phyloP scores from a whole-genome alignment of 352 stramenopile species.

The Globisporangium takayamanum region DNA sequence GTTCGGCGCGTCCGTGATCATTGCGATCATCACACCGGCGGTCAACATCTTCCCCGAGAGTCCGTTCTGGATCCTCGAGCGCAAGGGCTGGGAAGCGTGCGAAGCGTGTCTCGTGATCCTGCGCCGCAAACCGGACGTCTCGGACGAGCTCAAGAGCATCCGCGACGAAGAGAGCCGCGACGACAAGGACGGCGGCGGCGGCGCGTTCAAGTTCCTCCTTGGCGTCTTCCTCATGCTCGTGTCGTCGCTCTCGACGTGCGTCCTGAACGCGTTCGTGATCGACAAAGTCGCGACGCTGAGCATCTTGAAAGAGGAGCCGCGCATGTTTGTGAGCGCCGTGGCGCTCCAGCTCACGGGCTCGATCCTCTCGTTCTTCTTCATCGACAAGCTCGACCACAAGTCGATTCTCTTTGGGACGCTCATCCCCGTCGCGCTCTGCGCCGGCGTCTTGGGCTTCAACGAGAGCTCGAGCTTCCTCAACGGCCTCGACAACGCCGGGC shows the following conservation, averaged over 20 bases:
- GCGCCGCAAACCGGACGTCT: constrained; percentile 67
- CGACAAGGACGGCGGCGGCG: constrained; percentile 17
- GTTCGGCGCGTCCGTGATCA: constrained; percentile 68
- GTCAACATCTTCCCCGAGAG: constrained; percentile 85
- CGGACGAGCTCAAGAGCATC: constrained; percentile 68
- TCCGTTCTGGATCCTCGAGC: constrained; percentile 80
- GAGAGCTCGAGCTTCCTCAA: no score
- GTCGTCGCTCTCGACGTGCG: constrained; percentile 43
- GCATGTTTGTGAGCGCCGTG: constrained; percentile 75
- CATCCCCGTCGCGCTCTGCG: constrained; percentile 40
- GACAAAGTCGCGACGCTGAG: constrained; percentile 16
- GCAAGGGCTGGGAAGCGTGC: constrained; percentile 63
- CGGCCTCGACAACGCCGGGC: no score
- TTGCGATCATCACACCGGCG: constrained; percentile 71
- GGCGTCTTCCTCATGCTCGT: constrained; percentile 65
- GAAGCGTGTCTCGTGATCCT: constrained; percentile 68
- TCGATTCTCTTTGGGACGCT: constrained; percentile 69
- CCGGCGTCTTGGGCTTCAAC: constrained; percentile 53
- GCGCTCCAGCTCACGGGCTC: constrained; percentile 60
- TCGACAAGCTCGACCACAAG: constrained; percentile 71
- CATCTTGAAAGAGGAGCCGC: constrained; percentile 7
- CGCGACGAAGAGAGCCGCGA: constrained; percentile 57
- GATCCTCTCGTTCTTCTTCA: constrained; percentile 83
- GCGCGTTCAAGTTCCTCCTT: constrained; percentile 69
- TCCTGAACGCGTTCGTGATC: constrained; percentile 67